Percentiles rank a stretch among this genome's conserved stretches.
Conservation (phyloP, 2,329 filamentous ascomycete species). For the Pseudogymnoascus sp. region DNA sequence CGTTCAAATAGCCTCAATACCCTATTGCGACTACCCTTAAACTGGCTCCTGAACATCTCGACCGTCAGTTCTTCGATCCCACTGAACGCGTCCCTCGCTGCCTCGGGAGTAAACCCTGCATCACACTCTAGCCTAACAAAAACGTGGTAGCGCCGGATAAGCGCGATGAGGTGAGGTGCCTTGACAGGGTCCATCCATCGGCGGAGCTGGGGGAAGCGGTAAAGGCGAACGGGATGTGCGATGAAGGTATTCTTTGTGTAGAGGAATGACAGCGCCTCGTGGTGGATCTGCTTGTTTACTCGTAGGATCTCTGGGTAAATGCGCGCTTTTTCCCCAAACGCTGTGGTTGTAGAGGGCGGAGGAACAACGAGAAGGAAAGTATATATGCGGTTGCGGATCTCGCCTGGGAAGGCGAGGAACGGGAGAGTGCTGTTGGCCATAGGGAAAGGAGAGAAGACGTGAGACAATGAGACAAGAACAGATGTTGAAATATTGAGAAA, state of each 20-base stretch:
- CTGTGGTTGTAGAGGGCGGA: slow-evolving; percentile 14
- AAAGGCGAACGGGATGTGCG: slow-evolving; percentile 39
- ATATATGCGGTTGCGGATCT: slow-evolving; percentile 53
- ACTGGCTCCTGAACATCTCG: slow-evolving; percentile 40
- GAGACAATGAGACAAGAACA: neutral
- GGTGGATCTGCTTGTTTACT: slow-evolving; percentile 33
- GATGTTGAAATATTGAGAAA: neutral
- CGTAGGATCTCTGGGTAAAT: slow-evolving; percentile 34
- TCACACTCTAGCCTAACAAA: slow-evolving; percentile 41
- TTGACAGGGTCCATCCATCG: slow-evolving; percentile 29
- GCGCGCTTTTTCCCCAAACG: slow-evolving; percentile 15
- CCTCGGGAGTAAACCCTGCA: slow-evolving; percentile 33
- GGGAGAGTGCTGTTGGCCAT: slow-evolving; percentile 7
- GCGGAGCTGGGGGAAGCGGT: slow-evolving; percentile 35
- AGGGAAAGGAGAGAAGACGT: neutral
- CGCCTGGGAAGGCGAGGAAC: slow-evolving; percentile 41
- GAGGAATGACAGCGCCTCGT: slow-evolving; percentile 36
- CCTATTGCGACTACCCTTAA: slow-evolving; percentile 33
- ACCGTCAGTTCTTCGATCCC: slow-evolving; percentile 39
- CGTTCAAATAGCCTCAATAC: slow-evolving; percentile 37
- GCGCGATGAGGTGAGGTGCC: slow-evolving; percentile 22
- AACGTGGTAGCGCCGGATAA: slow-evolving; percentile 38
- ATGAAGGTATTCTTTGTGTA: slow-evolving; percentile 42
- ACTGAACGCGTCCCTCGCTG: slow-evolving; percentile 36
- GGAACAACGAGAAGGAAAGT: slow-evolving; percentile 23